phyloP scores from a whole-genome alignment of 2,329 filamentous ascomycete genomes.

The Mycogone perniciosa region DNA sequence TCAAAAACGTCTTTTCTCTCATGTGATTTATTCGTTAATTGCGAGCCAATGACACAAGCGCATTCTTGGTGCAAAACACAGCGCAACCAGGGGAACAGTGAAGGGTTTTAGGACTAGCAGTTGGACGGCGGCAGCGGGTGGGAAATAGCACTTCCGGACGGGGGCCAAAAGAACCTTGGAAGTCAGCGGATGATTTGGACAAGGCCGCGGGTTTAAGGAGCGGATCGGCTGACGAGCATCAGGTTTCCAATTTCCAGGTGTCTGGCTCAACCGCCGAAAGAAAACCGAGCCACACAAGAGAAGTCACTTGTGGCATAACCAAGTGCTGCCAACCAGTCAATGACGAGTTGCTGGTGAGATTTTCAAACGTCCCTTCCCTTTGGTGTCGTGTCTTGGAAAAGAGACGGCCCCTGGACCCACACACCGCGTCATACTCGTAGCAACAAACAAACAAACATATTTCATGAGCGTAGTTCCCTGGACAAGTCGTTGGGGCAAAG shows the following conservation, averaged over 20 bases:
- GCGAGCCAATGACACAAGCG: neutral
- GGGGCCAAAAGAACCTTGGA: neutral
- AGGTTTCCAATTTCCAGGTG: conserved; percentile 1
- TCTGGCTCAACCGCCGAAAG: conserved; percentile 2
- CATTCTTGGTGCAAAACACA: neutral
- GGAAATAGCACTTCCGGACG: conserved; percentile 3
- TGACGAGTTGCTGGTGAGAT: conserved; percentile 2
- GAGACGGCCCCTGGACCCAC: neutral
- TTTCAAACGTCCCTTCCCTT: conserved; percentile 1
- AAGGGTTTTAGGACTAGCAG: neutral
- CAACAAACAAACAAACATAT: neutral
- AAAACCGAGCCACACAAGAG: neutral
- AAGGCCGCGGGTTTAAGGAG: neutral
- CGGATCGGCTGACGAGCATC: conserved; percentile 2
- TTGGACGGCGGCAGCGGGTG: conserved; percentile 5
- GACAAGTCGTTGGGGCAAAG: conserved; percentile 4
- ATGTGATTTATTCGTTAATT: neutral
- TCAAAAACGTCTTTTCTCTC: neutral
- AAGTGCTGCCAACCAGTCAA: conserved; percentile 7
- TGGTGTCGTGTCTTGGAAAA: neutral
- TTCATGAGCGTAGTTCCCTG: neutral
- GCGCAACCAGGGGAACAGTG: conserved; percentile 4
- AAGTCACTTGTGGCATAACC: conserved; percentile 8
- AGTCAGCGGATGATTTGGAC: conserved; percentile 6
- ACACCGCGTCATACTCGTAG: too few species aligned